Evolutionary conservation across 768 basidiomycete genomes (phyloP).

Genomic region (Auriculariales sp.): DNA sequence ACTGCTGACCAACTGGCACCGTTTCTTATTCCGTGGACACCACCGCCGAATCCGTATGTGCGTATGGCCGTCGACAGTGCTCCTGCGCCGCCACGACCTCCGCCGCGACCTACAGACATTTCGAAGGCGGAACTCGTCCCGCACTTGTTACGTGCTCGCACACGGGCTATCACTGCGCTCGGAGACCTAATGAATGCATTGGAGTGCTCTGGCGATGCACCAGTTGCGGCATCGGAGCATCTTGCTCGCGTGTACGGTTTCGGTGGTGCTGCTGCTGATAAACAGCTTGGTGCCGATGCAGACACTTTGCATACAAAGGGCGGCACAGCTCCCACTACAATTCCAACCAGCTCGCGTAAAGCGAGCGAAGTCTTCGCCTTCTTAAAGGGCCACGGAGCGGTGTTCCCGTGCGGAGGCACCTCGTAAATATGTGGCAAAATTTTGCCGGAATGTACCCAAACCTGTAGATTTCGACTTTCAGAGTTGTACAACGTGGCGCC

Average conservation of each 20-base stretch:
- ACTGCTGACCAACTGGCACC: slow-evolving; percentile 56
- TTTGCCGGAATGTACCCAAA: too few species aligned
- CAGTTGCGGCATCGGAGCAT: slow-evolving; percentile 35
- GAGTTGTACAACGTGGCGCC: too few species aligned
- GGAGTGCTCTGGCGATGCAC: slow-evolving; percentile 6
- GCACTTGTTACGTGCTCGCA: slow-evolving; percentile 76
- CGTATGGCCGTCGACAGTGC: slow-evolving; percentile 17
- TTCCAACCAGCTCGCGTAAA: slow-evolving; percentile 19
- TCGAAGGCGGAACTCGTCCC: slow-evolving; percentile 41
- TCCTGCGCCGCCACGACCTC: slow-evolving; percentile 8
- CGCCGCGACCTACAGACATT: slow-evolving; percentile 5
- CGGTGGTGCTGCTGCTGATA: too few species aligned
- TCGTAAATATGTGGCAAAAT: too few species aligned
- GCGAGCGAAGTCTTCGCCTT: slow-evolving; percentile 62
- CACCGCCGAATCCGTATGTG: slow-evolving; percentile 47
- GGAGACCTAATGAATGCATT: slow-evolving; percentile 58
- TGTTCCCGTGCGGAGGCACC: too few species aligned
- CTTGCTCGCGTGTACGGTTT: slow-evolving; percentile 28
- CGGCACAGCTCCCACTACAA: neutral
- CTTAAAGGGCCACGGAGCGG: slow-evolving; percentile 52
- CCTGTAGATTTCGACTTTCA: too few species aligned
- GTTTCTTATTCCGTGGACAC: slow-evolving; percentile 57
- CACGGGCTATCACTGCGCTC: slow-evolving; percentile 65
- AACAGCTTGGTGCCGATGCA: neutral
- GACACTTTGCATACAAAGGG: neutral